Percentiles rank a stretch among this genome's conserved stretches.
Evolutionary conservation across 2,329 filamentous ascomycete genomes (phyloP).

Genomic region (Pseudogymnoascus sp.): DNA sequence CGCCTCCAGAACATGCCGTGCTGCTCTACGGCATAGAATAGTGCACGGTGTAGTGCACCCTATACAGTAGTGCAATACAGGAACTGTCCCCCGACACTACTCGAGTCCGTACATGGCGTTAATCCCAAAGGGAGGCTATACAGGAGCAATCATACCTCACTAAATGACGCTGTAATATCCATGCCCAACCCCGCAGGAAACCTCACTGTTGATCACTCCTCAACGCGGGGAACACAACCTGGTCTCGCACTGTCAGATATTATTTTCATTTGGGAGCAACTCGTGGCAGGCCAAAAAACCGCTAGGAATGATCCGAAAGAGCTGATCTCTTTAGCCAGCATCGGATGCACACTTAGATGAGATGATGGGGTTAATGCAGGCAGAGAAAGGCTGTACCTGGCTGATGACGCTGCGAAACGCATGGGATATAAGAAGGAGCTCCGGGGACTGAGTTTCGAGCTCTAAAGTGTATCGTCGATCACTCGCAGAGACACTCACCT

Average conservation of each 20-base stretch:
- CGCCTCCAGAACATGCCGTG: neutral
- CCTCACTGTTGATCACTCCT: neutral
- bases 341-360: constrained; percentile 1
- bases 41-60: neutral
- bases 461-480: neutral
- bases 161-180: constrained; percentile 6
- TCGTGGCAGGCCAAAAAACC: neutral
- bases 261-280: neutral
- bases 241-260: neutral
- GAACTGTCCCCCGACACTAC: neutral
- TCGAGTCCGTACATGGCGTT: neutral
- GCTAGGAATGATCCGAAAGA: neutral
- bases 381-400: neutral
- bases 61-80: neutral
- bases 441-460: neutral
- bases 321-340: constrained; percentile 1
- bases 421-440: constrained; percentile 3
- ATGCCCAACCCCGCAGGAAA: constrained; percentile 3
- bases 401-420: neutral
- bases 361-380: constrained; percentile 3
- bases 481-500: neutral
- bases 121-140: neutral
- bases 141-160: neutral
- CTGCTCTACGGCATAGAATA: neutral
- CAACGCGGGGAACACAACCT: neutral